phyloP scores from a whole-genome alignment of 2,329 filamentous ascomycete genomes.

The Cercospora brassicicola region DNA sequence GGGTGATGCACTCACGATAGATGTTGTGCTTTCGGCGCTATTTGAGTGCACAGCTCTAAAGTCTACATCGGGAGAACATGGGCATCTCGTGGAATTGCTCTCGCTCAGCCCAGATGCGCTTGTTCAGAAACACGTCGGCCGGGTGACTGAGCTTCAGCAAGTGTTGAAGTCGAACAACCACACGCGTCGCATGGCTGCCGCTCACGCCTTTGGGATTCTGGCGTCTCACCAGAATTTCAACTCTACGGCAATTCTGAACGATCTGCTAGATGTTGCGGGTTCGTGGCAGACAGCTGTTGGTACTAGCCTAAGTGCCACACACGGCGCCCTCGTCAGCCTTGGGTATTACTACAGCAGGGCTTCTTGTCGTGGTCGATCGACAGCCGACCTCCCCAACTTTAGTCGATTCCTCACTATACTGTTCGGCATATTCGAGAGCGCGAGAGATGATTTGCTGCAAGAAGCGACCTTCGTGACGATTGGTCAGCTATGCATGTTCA shows the following conservation, averaged over 20 bases:
- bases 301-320: conserved; percentile 58
- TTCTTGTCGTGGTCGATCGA: conserved; percentile 48
- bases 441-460: conserved; percentile 58
- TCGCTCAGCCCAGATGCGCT: conserved; percentile 56
- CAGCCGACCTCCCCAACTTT: conserved; percentile 7
- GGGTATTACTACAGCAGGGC: conserved; percentile 60
- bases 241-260: conserved; percentile 45
- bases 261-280: conserved; percentile 38
- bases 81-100: conserved; percentile 53
- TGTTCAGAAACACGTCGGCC: conserved; percentile 52
- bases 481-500: conserved; percentile 62
- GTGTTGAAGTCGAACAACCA: conserved; percentile 71
- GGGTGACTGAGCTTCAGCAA: conserved; percentile 56
- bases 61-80: conserved; percentile 38
- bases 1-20: conserved; percentile 45
- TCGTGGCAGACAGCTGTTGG: conserved; percentile 62
- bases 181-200: conserved; percentile 64
- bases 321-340: conserved; percentile 61
- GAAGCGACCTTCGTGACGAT: conserved; percentile 59
- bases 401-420: conserved; percentile 48
- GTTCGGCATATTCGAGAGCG: conserved; percentile 54
- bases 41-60: conserved; percentile 28
- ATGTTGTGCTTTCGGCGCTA: conserved; percentile 28
- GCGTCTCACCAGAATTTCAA: conserved; percentile 59
- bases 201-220: conserved; percentile 73